These are phyloP conservation scores for Incumbomyces delicatus DNA, from an alignment of 2,329 filamentous ascomycete genomes.

Conservation along the genomic window DNA sequence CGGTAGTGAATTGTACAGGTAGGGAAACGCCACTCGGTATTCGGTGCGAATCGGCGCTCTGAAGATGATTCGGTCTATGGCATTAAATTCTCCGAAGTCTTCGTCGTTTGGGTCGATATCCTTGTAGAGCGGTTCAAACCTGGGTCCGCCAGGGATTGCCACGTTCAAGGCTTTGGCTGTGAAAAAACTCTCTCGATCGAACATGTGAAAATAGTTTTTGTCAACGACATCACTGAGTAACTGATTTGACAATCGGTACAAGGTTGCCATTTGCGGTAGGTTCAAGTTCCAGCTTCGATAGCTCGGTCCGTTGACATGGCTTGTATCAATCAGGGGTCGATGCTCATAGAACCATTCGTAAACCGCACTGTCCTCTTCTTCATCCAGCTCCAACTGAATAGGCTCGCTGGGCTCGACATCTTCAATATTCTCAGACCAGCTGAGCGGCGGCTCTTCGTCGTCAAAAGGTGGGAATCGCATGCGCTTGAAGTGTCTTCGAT, in stretches of 20 bases:
- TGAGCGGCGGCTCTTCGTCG: conserved; percentile 93
- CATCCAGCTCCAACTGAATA: conserved; percentile 96
- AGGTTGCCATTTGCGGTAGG: conserved; percentile 87
- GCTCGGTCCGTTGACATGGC: conserved; percentile 90
- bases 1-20: conserved; percentile 90
- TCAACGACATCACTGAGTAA: conserved; percentile 86
- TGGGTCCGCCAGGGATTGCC: conserved; percentile 89
- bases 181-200: conserved; percentile 87
- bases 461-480: conserved; percentile 99
- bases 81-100: conserved; percentile 98
- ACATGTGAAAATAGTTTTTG: conserved; percentile 96
- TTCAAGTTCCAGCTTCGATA: conserved; percentile 94
- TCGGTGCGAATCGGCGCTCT: conserved; percentile 89
- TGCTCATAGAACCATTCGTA: conserved; percentile 98
- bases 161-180: conserved; percentile 96
- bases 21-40: conserved; percentile 88
- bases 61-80: conserved; percentile 98
- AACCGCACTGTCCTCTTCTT: conserved; percentile 81
- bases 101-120: conserved; percentile 98
- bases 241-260: conserved; percentile 85
- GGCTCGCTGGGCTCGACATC: conserved; percentile 95
- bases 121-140: conserved; percentile 96
- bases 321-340: conserved; percentile 76
- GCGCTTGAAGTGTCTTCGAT: conserved; percentile 89
- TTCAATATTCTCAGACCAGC: conserved; percentile 98